Percentiles rank a stretch among this genome's conserved stretches.
These are phyloP conservation scores for Fagus crenata DNA, from an alignment of 306 rosid genomes.

Conservation along the genomic window DNA sequence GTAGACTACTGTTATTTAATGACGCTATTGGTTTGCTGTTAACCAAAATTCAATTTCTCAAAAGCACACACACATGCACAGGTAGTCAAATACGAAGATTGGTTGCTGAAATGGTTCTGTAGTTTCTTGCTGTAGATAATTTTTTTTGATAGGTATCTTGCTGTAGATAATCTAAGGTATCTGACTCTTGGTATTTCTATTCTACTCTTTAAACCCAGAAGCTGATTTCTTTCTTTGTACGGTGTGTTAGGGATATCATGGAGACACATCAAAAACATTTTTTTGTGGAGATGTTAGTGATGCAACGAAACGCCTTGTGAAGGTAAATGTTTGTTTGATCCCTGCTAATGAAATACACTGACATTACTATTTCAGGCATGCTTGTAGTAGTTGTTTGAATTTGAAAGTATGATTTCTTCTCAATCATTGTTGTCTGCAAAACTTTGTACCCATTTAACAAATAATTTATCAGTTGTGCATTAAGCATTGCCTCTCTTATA, in stretches of 20 bases:
- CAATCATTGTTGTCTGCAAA: not conserved
- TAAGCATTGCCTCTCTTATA: constrained; percentile 18
- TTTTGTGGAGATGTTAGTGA: constrained; percentile 83
- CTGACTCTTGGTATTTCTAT: not conserved
- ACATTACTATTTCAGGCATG: constrained; percentile 16
- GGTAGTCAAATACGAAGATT: not conserved
- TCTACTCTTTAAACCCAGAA: not conserved
- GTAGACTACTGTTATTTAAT: not conserved
- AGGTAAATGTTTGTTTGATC: constrained; percentile 47
- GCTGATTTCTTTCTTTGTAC: not conserved
- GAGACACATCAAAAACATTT: constrained; percentile 95
- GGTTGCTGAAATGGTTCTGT: not conserved
- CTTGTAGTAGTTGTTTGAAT: not conserved
- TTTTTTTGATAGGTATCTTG: not conserved
- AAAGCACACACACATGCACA: not conserved
- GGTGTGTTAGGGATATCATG: constrained; percentile 83
- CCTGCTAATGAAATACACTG: not conserved
- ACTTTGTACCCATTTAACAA: not conserved
- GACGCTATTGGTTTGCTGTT: not conserved
- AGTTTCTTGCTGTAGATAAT: not conserved
- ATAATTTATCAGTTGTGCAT: not conserved
- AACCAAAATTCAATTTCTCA: not conserved
- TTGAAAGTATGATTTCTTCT: constrained; percentile 15
- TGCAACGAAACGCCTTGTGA: constrained; percentile 61
- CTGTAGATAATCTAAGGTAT: not conserved